Evolutionary conservation across 108 stramenopile genomes (phyloP).

Genomic region (Schizochytrium sp.): DNA sequence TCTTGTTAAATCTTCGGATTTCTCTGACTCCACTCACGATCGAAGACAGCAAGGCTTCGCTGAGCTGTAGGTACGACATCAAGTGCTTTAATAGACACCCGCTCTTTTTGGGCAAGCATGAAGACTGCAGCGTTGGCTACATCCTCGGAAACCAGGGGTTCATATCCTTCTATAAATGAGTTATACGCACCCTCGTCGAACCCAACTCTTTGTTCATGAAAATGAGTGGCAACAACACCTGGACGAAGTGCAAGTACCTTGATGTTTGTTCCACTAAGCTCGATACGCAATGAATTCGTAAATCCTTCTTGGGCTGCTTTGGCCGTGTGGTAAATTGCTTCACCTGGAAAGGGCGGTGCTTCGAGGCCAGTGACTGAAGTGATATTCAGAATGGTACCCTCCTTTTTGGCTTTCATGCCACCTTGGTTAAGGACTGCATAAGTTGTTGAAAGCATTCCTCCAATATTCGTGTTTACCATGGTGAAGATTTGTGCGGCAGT

Average conservation of each 20-base stretch:
- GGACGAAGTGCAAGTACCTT: slow-evolving; percentile 1
- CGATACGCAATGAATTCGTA: slow-evolving; percentile 9
- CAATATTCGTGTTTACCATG: not conserved
- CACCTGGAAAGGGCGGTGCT: slow-evolving; percentile 16
- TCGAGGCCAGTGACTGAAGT: slow-evolving; percentile 23
- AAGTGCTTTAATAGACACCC: not conserved
- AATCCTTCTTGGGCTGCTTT: slow-evolving; percentile 8
- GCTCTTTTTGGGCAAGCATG: slow-evolving; percentile 31
- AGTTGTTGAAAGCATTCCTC: not conserved
- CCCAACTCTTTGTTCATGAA: slow-evolving; percentile 19
- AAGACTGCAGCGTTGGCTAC: not conserved
- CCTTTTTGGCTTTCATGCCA: not conserved
- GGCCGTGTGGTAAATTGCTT: not conserved
- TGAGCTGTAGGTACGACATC: slow-evolving; percentile 4
- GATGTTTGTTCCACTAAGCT: not conserved
- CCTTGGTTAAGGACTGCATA: not conserved
- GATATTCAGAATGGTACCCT: not conserved
- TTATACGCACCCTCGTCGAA: not conserved
- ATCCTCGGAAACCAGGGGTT: not conserved
- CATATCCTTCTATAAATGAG: not conserved
- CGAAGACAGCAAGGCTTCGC: not conserved
- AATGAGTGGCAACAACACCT: not conserved
- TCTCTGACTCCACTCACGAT: not conserved
- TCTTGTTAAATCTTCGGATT: too few relatives aligned
- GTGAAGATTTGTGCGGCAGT: not conserved